A percentile compares a stretch with the other conserved stretches of the same genome.
Evolutionary conservation across 1,139 yeast genomes (phyloP).

Genomic region (Suhomyces chickasaworum): DNA sequence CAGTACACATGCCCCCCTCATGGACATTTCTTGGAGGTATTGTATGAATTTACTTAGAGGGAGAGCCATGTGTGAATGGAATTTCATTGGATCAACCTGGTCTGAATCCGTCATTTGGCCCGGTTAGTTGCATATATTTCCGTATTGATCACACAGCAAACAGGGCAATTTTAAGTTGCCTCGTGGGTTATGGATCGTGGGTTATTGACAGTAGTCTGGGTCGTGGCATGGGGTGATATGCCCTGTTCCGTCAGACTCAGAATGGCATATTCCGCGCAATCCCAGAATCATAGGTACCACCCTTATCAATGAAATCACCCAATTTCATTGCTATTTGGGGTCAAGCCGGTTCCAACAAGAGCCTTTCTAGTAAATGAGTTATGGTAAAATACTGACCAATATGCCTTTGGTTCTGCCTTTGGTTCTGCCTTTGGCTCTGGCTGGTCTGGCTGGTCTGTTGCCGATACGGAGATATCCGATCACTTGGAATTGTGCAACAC

Average conservation of each 20-base stretch:
- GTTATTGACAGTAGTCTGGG: too few species aligned
- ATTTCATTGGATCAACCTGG: not conserved
- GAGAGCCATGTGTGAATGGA: not conserved
- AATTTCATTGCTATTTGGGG: not conserved
- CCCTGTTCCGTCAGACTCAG: not conserved
- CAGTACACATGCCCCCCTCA: not conserved
- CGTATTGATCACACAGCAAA: not conserved
- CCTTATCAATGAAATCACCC: not conserved
- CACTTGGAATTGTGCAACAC: too few species aligned
- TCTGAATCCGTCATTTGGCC: not conserved
- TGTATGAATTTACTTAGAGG: too few species aligned
- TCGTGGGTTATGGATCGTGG: too few species aligned
- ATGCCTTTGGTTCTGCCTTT: too few species aligned
- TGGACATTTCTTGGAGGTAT: not conserved
- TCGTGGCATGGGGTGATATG: not conserved
- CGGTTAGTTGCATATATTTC: not conserved
- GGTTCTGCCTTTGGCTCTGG: too few species aligned
- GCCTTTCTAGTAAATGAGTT: too few species aligned
- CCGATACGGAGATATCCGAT: too few species aligned
- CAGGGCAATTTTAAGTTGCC: not conserved
- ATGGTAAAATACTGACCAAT: too few species aligned
- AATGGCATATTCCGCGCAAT: not conserved
- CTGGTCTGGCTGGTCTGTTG: too few species aligned
- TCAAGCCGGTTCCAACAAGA: too few species aligned
- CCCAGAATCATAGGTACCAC: not conserved